A percentile compares a stretch with the other conserved stretches of the same genome.
These are phyloP conservation scores for Penicillium taxi DNA, from an alignment of 495 filamentous ascomycete species.

Conservation along the genomic window DNA sequence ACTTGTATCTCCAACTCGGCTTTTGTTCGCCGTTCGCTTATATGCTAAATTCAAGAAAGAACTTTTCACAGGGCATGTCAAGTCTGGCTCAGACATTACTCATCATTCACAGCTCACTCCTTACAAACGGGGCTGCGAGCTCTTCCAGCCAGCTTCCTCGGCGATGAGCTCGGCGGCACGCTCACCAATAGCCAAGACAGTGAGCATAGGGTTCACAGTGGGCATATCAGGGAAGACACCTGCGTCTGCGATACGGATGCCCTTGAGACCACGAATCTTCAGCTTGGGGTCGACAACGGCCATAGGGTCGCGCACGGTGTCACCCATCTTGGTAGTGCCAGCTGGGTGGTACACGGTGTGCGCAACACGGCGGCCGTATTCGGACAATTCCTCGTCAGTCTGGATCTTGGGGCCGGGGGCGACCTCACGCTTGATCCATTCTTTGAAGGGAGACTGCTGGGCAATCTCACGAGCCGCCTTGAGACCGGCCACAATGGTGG, in stretches of 20 bases:
- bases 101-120: constrained; percentile 1
- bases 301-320: constrained; percentile 50
- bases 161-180: constrained; percentile 57
- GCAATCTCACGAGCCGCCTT: constrained; percentile 64
- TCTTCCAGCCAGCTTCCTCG: constrained; percentile 52
- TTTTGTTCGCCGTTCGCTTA: constrained; percentile 18
- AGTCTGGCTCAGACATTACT: background rate
- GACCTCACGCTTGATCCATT: constrained; percentile 74
- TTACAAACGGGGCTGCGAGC: constrained; percentile 43
- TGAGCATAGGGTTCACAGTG: constrained; percentile 60
- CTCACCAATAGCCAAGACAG: constrained; percentile 57
- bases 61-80: constrained; percentile 9
- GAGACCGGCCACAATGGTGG: constrained; percentile 72
- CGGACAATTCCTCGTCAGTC: constrained; percentile 61
- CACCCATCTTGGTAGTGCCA: constrained; percentile 83
- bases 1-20: too few relatives aligned
- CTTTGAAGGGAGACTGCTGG: constrained; percentile 60
- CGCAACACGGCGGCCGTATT: constrained; percentile 66
- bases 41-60: constrained; percentile 16
- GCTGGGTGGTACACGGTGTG: constrained; percentile 85
- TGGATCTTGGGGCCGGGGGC: constrained; percentile 62
- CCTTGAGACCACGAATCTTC: constrained; percentile 49
- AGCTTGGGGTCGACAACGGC: constrained; percentile 57
- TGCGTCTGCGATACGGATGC: constrained; percentile 57
- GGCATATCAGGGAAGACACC: constrained; percentile 64